A percentile compares a stretch with the other conserved stretches of the same genome.
Evolutionary conservation across 345 rosid species (phyloP).

Genomic region (Alliaria petiolata): DNA sequence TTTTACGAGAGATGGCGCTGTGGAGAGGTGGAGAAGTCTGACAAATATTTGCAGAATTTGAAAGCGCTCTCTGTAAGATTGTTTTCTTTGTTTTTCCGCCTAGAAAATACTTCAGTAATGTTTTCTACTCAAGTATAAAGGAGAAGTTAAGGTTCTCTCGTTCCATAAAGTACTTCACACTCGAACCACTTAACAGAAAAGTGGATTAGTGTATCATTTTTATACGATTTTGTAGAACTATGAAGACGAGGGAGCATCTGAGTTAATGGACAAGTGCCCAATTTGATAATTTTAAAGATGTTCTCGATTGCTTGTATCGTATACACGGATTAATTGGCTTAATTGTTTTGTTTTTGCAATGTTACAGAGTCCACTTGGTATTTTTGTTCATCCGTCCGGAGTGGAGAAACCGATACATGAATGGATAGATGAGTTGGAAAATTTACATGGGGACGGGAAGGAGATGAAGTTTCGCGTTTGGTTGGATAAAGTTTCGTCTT

Average conservation of each 20-base stretch:
- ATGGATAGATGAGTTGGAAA: constrained; percentile 43
- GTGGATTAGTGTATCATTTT: neutral
- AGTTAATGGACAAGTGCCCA: neutral
- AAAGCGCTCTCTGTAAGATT: constrained; percentile 64
- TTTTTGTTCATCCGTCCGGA: constrained; percentile 71
- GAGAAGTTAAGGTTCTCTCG: neutral
- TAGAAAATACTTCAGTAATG: neutral
- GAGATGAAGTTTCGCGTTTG: constrained; percentile 53
- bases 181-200: neutral
- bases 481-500: constrained; percentile 57
- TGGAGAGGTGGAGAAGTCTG: constrained; percentile 71
- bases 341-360: neutral
- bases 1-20: constrained; percentile 80
- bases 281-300: neutral
- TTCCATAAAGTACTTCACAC: neutral
- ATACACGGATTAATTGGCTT: neutral
- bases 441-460: constrained; percentile 52
- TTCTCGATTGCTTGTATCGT: neutral
- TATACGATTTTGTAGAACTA: neutral
- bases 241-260: constrained; percentile 7
- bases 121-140: neutral
- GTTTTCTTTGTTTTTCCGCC: neutral
- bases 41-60: constrained; percentile 47
- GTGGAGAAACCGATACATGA: constrained; percentile 53
- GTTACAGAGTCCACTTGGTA: constrained; percentile 60